These are phyloP conservation scores for Conidiobolus incongruus DNA, from an alignment of 371 early-diverging fungal genomes.

Conservation along the genomic window DNA sequence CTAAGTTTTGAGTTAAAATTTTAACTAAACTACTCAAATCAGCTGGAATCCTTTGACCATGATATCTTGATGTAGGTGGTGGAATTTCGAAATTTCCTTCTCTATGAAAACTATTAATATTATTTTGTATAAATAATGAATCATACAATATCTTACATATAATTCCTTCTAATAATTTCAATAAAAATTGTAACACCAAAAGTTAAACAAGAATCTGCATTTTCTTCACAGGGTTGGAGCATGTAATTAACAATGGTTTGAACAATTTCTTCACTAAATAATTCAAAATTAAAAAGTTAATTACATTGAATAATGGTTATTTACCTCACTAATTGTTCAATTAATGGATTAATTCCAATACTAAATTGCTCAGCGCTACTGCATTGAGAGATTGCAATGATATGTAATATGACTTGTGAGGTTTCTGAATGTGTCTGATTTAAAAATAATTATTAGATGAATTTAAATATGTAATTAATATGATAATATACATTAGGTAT, in stretches of 20 bases:
- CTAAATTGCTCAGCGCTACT: slow-evolving; percentile 42
- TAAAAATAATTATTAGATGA: not conserved
- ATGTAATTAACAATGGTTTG: slow-evolving; percentile 54
- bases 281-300: not conserved
- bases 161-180: slow-evolving; percentile 85
- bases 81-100: not conserved
- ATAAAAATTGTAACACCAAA: slow-evolving; percentile 85
- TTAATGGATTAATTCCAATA: slow-evolving; percentile 22
- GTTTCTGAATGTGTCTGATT: slow-evolving; percentile 61
- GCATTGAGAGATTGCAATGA: slow-evolving; percentile 69
- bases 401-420: slow-evolving; percentile 73
- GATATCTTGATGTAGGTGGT: no score
- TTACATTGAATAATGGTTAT: not conserved
- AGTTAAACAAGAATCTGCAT: slow-evolving; percentile 39
- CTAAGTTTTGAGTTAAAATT: not conserved
- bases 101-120: slow-evolving; percentile 12
- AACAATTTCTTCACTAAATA: slow-evolving; percentile 30
- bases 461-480: not conserved
- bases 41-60: no score
- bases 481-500: slow-evolving; percentile 31
- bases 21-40: slow-evolving; percentile 3
- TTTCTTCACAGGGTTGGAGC: slow-evolving; percentile 29
- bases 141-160: slow-evolving; percentile 17
- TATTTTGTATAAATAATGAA: slow-evolving; percentile 4
- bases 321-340: slow-evolving; percentile 59